Base-by-base conservation (phyloP, 2,329 filamentous ascomycete species). In the Aspergillus pseudoviridinutans region DNA sequence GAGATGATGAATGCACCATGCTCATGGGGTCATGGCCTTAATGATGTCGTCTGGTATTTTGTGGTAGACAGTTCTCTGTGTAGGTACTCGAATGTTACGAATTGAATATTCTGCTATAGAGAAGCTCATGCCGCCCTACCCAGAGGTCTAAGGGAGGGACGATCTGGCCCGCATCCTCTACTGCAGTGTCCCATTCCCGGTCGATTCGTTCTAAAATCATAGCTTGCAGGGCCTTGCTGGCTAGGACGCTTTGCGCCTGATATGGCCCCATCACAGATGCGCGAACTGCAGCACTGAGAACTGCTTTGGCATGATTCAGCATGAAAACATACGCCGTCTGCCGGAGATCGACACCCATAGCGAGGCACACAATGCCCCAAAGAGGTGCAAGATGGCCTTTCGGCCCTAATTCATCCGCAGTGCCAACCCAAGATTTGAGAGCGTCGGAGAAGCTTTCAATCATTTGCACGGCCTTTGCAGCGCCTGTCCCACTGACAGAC, bases 21-120 rank as follows among this genome's bases (percentile, higher is more conserved):
- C 57, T 57, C 27, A 65, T 60, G 62, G 55, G 60, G 56, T 61
- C 54, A 67, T 65, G 58, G 54, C 58, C 51, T 50, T 51, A 47
- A 61, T 53, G 51, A 56, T 55, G 42, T 38, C 38, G 28, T n/a
- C 22, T 47, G 9, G 27, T 25, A 3, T 25, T 25, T 25, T 27
- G 28, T 42, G 49, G 32, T 58, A 50, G 41, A 17, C 50, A 29
- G 25, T 24, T 51, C 32, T 44, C 22, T 51, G 50, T 58, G 54
- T 53, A 57, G 50, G 27, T 47, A 52, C 56, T 32, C 25, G 14
- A 55, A 55, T 46, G 29, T 75, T 65, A 87, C 52, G 85, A 87
- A 72, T 88, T 88, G 70, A 88, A 88, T 56, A 88, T 87, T 59
- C 85, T 77, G 65, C 84, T 86, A 70, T 88, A 88, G 44, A 88